Conservation (phyloP, 148 eudicot species). For the Persicaria tinctoria region DNA sequence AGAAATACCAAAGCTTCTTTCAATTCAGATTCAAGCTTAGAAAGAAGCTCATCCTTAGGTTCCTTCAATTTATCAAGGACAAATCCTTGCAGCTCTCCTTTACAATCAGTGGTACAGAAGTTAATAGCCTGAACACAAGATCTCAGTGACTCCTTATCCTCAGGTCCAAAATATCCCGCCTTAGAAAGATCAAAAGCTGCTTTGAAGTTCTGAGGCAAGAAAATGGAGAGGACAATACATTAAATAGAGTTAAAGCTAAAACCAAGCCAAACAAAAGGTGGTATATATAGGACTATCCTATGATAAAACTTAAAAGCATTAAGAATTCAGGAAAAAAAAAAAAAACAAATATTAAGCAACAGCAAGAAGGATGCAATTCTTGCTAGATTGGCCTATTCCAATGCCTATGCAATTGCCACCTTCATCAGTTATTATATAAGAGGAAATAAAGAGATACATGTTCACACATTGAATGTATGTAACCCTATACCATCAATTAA, state of each 20-base stretch:
- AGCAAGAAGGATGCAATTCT: slow-evolving; percentile 46
- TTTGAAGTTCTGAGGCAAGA: slow-evolving; percentile 61
- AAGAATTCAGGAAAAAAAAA: not conserved
- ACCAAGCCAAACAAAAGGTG: slow-evolving; percentile 3
- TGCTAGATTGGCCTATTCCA: slow-evolving; percentile 86
- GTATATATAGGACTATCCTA: not conserved
- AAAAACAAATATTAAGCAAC: not conserved
- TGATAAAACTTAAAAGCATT: not conserved
- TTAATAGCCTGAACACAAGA: slow-evolving; percentile 71
- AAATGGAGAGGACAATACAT: slow-evolving; percentile 4
- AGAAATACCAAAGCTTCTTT: slow-evolving; percentile 67
- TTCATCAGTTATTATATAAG: slow-evolving; percentile 17
- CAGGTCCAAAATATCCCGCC: slow-evolving; percentile 86
- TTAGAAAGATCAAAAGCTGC: slow-evolving; percentile 58
- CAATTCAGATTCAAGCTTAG: slow-evolving; percentile 64
- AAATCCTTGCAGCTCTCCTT: slow-evolving; percentile 87
- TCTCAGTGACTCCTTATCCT: slow-evolving; percentile 83
- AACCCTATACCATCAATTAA: not conserved
- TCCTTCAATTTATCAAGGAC: slow-evolving; percentile 69
- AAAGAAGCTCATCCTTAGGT: slow-evolving; percentile 68
- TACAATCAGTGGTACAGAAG: slow-evolving; percentile 63
- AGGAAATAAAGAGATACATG: not conserved
- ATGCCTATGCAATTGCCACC: slow-evolving; percentile 48
- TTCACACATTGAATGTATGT: not conserved
- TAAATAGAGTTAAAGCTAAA: not conserved